Evolutionary conservation across 345 rosid genomes (phyloP).

Genomic region (Gossypium arboreum): DNA sequence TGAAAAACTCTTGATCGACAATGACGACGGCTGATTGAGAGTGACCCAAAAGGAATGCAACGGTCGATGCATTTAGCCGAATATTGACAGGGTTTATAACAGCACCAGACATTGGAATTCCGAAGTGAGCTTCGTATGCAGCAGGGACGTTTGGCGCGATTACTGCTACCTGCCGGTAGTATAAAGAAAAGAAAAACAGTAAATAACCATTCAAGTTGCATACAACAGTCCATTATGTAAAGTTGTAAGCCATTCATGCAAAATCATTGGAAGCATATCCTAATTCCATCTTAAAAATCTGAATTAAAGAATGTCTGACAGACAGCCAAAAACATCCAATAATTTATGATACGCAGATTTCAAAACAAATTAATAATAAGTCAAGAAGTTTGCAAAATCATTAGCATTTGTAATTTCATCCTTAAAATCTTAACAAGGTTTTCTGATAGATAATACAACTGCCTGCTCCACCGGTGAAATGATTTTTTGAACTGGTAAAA

Average conservation of each 20-base stretch:
- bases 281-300: neutral
- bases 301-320: neutral
- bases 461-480: no score
- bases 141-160: slow-evolving; percentile 96
- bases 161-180: slow-evolving; percentile 60
- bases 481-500: neutral
- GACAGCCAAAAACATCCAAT: neutral
- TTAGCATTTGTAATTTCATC: neutral
- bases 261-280: neutral
- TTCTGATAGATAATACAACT: neutral
- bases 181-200: neutral
- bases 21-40: slow-evolving; percentile 59
- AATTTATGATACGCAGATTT: neutral
- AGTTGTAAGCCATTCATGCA: neutral
- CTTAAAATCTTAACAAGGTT: neutral
- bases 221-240: neutral
- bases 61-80: slow-evolving; percentile 67
- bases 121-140: slow-evolving; percentile 82
- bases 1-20: slow-evolving; percentile 84
- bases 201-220: neutral
- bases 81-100: slow-evolving; percentile 71
- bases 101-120: slow-evolving; percentile 94
- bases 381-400: neutral
- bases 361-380: neutral
- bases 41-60: slow-evolving; percentile 80